These are phyloP conservation scores for Gossypium gossypioides DNA, from an alignment of 441 rosid genomes.

Conservation along the genomic window DNA sequence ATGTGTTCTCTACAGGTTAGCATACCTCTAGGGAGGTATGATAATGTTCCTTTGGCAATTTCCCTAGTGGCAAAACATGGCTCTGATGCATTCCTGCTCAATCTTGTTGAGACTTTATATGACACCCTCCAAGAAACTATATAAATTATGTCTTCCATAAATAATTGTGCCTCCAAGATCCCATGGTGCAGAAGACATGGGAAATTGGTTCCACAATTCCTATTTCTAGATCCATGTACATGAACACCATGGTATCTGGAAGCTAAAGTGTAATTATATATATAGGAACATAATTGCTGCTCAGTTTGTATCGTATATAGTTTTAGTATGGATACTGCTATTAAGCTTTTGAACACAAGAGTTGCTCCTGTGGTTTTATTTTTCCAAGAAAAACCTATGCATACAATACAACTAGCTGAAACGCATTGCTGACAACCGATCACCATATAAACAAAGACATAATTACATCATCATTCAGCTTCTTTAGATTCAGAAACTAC, in stretches of 20 bases:
- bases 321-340: not conserved
- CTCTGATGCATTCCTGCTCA: constrained; percentile 69
- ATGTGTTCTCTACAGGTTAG: constrained; percentile 41
- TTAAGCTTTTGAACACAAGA: not conserved
- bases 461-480: not conserved
- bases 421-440: not conserved
- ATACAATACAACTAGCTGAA: not conserved
- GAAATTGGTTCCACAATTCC: not conserved
- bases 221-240: not conserved
- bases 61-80: constrained; percentile 69
- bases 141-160: not conserved
- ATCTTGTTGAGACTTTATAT: constrained; percentile 48
- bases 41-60: constrained; percentile 54
- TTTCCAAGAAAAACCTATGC: not conserved
- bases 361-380: not conserved
- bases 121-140: constrained; percentile 28
- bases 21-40: constrained; percentile 55
- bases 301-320: not conserved
- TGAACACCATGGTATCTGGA: not conserved
- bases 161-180: not conserved
- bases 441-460: not conserved
- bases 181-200: not conserved
- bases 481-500: not conserved
- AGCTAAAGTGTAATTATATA: not conserved
- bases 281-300: not conserved